These are phyloP conservation scores for Beauveria brongniartii DNA, from an alignment of 2,329 filamentous ascomycete genomes.

Conservation along the genomic window DNA sequence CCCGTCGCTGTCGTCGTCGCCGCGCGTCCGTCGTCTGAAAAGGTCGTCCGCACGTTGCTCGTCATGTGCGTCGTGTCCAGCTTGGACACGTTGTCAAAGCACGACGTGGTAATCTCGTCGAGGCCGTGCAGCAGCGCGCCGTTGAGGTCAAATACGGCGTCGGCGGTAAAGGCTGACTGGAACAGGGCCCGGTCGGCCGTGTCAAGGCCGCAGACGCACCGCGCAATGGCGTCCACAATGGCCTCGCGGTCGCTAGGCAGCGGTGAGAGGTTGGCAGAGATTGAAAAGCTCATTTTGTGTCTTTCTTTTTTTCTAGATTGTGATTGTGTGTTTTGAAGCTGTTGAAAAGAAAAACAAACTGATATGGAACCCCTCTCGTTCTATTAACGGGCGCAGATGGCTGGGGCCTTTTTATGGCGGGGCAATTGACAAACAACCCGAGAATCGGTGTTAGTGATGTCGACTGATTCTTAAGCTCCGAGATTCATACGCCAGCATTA, in stretches of 20 bases:
- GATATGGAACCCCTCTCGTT: neutral
- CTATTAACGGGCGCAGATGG: too few species aligned
- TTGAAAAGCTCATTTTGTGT: neutral
- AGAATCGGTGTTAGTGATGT: too few species aligned
- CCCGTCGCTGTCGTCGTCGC: constrained; percentile 5
- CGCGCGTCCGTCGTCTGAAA: neutral
- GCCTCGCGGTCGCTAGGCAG: constrained; percentile 9
- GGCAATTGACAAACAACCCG: too few species aligned
- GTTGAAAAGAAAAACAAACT: neutral
- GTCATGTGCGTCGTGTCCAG: constrained; percentile 9
- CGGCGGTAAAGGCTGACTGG: constrained; percentile 4
- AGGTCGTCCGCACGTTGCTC: constrained; percentile 2
- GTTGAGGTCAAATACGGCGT: constrained; percentile 3
- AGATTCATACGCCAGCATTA: too few species aligned
- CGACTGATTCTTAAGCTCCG: too few species aligned
- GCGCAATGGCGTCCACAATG: constrained; percentile 2
- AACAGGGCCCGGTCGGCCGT: constrained; percentile 6
- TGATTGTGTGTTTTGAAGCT: neutral
- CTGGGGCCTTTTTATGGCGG: too few species aligned
- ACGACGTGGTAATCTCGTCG: neutral
- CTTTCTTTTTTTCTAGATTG: neutral
- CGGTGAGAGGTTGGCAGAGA: neutral
- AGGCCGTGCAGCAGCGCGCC: neutral
- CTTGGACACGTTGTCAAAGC: neutral
- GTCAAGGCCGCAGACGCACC: constrained; percentile 3